These are phyloP conservation scores for Citropsis articulata DNA, from an alignment of 345 rosid species.

Conservation along the genomic window DNA sequence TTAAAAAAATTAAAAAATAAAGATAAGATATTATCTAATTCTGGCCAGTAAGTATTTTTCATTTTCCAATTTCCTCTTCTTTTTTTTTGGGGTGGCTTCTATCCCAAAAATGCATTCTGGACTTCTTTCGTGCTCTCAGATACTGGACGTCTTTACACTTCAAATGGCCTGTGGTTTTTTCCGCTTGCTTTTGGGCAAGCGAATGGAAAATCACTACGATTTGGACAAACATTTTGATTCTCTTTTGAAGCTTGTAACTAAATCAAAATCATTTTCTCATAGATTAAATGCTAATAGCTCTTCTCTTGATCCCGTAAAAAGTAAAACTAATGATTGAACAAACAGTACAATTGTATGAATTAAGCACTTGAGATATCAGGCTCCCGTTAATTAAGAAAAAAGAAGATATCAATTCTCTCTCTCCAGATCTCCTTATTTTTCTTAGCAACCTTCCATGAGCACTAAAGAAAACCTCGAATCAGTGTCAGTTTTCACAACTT, in stretches of 20 bases:
- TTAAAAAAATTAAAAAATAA: no score
- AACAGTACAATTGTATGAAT: no score
- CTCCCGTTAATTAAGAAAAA: neutral
- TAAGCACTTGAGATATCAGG: neutral
- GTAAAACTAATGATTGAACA: neutral
- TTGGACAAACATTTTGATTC: neutral
- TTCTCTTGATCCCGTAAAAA: no score
- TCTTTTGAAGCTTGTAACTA: neutral
- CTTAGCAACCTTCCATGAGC: neutral
- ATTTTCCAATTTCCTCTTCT: no score
- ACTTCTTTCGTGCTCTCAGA: neutral
- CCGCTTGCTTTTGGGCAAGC: neutral
- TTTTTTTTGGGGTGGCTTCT: no score
- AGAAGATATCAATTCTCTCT: neutral
- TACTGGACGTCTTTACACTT: neutral
- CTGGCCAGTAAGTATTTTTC: no score
- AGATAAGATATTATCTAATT: no score
- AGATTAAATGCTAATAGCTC: neutral
- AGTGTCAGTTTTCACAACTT: neutral
- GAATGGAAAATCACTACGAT: neutral
- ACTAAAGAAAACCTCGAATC: neutral
- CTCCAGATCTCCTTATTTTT: neutral
- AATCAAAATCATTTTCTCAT: neutral
- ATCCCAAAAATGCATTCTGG: no score
- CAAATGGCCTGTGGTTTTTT: neutral